Evolutionary conservation across 2,329 filamentous ascomycete species (phyloP), one percentile per base, ranked within the genome.

Genomic region (Stagonosporopsis chrysanthemi): DNA sequence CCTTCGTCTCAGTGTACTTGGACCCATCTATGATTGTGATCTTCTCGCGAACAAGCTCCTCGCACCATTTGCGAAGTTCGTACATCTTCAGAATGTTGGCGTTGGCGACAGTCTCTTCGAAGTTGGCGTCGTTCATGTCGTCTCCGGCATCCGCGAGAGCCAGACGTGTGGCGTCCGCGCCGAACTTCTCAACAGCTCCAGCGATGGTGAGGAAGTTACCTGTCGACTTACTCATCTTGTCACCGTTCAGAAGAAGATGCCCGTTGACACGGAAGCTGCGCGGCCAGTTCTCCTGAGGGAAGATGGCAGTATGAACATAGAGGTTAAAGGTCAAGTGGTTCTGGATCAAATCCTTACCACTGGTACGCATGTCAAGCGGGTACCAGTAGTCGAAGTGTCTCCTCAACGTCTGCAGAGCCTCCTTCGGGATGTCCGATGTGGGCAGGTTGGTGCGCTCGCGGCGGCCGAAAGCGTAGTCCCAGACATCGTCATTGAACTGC

Each of bases 141-240:
- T 99, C 95, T 68, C 95, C 95, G 12, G 92, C 92, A 77, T 99
- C 95, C 17, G 94, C 94, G 62, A 99, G 87, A 3, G 93, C 92
- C 69, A 98, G 90, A 74, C 94, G 87, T 40, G 90, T 90, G 12
- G 95, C 95, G 75, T 98, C 95, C 8, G 95, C 94, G 71, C 95
- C 95, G 69, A 95, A 99, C 77, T 99, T 99, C 68, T 88, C 85
- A 14, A 94, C 89, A 28, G 93, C 85, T 61, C 97, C 91, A 51
- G 88, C 85, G 49, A 98, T 83, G 11, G 95, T 98, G 76, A 99
- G 84, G 82, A 99, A 99, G 81, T 98, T 99, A 61, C 95, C 95
- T 0, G 93, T 97, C 51, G 90, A 94, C 82, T 99, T 99, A 76
- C 88, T 90, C 95, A 99, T 99, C 85, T 99, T 99, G 75, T 97